Evolutionary conservation across 2,329 filamentous ascomycete species (phyloP).

Genomic region (Pseudofabraea citricarpa): DNA sequence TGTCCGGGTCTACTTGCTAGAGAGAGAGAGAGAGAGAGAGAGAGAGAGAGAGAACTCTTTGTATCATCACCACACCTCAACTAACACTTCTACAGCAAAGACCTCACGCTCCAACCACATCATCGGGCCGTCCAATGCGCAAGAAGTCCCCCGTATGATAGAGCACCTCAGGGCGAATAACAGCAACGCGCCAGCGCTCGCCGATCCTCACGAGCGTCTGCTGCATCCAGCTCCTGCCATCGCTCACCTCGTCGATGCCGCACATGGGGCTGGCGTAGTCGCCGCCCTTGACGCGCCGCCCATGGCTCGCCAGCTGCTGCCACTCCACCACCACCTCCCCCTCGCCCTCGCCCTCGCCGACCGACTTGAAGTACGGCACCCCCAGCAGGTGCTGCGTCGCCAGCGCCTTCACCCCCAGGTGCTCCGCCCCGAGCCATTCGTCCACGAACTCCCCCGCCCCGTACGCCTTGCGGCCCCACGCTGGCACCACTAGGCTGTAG

Average conservation of each 20-base stretch:
- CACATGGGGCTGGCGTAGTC: slow-evolving; percentile 14
- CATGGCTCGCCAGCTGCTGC: slow-evolving; percentile 23
- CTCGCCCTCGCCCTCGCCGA: slow-evolving; percentile 11
- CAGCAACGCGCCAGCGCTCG: slow-evolving; percentile 10
- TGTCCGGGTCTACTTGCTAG: too few relatives aligned
- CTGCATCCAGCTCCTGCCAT: slow-evolving; percentile 17
- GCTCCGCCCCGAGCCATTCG: slow-evolving; percentile 10
- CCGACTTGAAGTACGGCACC: slow-evolving; percentile 19
- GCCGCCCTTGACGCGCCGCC: slow-evolving; percentile 11
- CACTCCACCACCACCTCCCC: slow-evolving; percentile 21
- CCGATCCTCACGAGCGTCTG: slow-evolving; percentile 14
- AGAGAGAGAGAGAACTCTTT: too few relatives aligned
- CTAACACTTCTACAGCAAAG: too few relatives aligned
- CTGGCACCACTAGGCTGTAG: slow-evolving; percentile 11
- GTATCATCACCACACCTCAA: too few relatives aligned
- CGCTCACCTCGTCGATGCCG: slow-evolving; percentile 13
- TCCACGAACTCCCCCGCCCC: slow-evolving; percentile 12
- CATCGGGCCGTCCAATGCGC: slow-evolving; percentile 11
- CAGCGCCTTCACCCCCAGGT: slow-evolving; percentile 13
- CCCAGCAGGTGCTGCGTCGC: slow-evolving; percentile 22
- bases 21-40: too few relatives aligned
- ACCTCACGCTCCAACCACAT: too few relatives aligned
- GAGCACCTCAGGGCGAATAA: slow-evolving; percentile 14
- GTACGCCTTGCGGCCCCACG: slow-evolving; percentile 10
- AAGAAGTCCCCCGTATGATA: slow-evolving; percentile 17